Evolutionary conservation across 1,139 yeast genomes (phyloP), one percentile per base, ranked within the genome.

Genomic region (Insectozyma bohioensis): DNA sequence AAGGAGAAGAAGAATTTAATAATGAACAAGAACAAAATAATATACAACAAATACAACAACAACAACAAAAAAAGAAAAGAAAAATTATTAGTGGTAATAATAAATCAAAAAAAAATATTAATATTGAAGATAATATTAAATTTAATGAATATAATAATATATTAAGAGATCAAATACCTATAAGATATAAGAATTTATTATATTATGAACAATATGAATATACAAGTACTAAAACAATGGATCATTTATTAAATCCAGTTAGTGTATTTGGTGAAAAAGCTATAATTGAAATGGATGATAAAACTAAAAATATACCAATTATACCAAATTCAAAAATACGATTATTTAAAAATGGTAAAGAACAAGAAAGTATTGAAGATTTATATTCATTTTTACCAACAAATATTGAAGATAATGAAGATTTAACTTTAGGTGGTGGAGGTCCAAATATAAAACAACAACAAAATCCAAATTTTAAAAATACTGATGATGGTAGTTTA

Each of bases 131-230:
- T 18, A 54, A 54, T 28, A 36, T 31, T 14, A 48, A 47, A 12
- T 51, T 62, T 37, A 53, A 49, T 36, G 40, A 37, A 7, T 31
- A 50, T 42, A 56, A 51, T 15, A 68, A 69, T 39, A 63, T 85
- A 8, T 61, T 75, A 2, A 69, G 98, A 39, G 97, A 88, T 51
- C 87, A 94, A 46, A 82, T 86, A 34, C 96, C 97, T 1, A 85
- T 92, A 32, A 74, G 85, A 47, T 88, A 85, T 58, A 85, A 83
- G 50, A 83, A 76, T 40, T 80, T 80, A 29, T 60, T 87, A 23
- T 88, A 79, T 58, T 88, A 80, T 54, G 99, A 94, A 54, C 87
- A 85, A 45, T 81, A 78, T 37, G 97, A 92, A 54, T 92, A 87
- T 49, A 78, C 85, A 7, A 70, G 82, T 15, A 80, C 94, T 0